Conservation (phyloP, 352 stramenopile genomes). For the Phytophthora nicotianae region DNA sequence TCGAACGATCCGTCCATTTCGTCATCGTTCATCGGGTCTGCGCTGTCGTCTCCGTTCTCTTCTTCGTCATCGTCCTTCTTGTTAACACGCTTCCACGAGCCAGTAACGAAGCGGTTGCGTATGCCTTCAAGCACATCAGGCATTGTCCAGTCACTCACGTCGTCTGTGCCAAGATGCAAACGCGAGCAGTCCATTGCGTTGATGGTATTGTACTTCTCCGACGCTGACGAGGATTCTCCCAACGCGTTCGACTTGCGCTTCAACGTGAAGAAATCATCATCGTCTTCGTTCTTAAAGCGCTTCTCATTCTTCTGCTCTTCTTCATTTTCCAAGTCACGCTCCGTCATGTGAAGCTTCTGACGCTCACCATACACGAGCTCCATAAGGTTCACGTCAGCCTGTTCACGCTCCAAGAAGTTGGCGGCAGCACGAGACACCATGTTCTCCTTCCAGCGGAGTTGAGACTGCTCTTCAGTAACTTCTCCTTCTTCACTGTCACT, state of each 20-base stretch:
- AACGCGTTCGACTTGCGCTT: slow-evolving; percentile 61
- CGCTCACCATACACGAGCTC: slow-evolving; percentile 91
- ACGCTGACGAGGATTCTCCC: slow-evolving; percentile 34
- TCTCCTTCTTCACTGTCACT: slow-evolving; percentile 37
- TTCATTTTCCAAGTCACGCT: slow-evolving; percentile 71
- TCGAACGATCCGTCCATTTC: slow-evolving; percentile 97
- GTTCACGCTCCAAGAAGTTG: slow-evolving; percentile 87
- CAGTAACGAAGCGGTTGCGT: slow-evolving; percentile 96
- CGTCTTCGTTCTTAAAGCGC: slow-evolving; percentile 19
- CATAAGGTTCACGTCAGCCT: slow-evolving; percentile 88
- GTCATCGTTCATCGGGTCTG: slow-evolving; percentile 82
- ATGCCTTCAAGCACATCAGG: slow-evolving; percentile 78
- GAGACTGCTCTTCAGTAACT: slow-evolving; percentile 58
- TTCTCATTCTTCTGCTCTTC: slow-evolving; percentile 49
- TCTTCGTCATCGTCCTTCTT: slow-evolving; percentile 54
- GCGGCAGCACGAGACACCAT: slow-evolving; percentile 83
- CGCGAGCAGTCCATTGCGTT: slow-evolving; percentile 84
- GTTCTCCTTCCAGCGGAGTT: slow-evolving; percentile 88
- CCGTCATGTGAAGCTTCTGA: slow-evolving; percentile 83
- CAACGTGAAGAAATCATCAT: slow-evolving; percentile 79
- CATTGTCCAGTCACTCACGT: slow-evolving; percentile 81
- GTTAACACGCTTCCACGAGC: slow-evolving; percentile 91
- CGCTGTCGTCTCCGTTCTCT: slow-evolving; percentile 43
- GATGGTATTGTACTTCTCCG: slow-evolving; percentile 63
- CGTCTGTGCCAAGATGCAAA: slow-evolving; percentile 70